Evolutionary conservation across 2,329 filamentous ascomycete genomes (phyloP).

Genomic region (Sclerotinia nivalis): DNA sequence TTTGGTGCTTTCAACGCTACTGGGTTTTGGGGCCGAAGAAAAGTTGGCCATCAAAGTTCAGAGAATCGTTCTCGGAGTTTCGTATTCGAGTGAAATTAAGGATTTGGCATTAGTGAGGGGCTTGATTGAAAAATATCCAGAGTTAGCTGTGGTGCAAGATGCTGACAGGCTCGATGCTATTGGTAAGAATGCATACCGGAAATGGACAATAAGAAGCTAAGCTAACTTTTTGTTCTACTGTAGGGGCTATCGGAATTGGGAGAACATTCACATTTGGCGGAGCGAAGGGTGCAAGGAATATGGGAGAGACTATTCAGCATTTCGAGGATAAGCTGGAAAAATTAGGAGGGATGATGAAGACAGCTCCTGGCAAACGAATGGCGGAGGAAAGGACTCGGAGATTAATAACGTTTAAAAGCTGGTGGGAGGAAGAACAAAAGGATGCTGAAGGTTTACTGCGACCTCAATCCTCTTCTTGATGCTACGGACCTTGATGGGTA

Average conservation of each 20-base stretch:
- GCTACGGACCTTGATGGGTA: slow-evolving; percentile 2
- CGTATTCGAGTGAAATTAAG: slow-evolving; percentile 73
- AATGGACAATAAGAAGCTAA: neutral
- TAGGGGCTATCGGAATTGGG: slow-evolving; percentile 78
- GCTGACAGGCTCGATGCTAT: slow-evolving; percentile 93
- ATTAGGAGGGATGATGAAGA: slow-evolving; percentile 65
- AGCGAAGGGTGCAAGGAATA: slow-evolving; percentile 54
- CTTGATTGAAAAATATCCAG: slow-evolving; percentile 65
- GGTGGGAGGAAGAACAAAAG: slow-evolving; percentile 57
- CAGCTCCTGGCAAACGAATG: slow-evolving; percentile 54
- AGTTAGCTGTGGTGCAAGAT: slow-evolving; percentile 86
- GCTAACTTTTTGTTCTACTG: neutral
- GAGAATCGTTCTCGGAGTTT: slow-evolving; percentile 73
- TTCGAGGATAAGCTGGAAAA: slow-evolving; percentile 76
- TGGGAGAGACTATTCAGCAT: slow-evolving; percentile 70
- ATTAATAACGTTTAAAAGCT: slow-evolving; percentile 54
- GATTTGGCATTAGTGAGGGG: slow-evolving; percentile 59
- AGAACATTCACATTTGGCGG: slow-evolving; percentile 78
- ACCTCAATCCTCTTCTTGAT: neutral
- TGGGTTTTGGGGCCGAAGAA: slow-evolving; percentile 58
- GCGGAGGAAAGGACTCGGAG: slow-evolving; percentile 56
- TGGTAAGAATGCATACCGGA: neutral
- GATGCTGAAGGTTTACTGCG: slow-evolving; percentile 37
- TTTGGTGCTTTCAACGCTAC: slow-evolving; percentile 58
- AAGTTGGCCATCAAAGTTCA: slow-evolving; percentile 69